phyloP scores from a whole-genome alignment of 2,329 filamentous ascomycete genomes.

The Ophiocordyceps robertsii region DNA sequence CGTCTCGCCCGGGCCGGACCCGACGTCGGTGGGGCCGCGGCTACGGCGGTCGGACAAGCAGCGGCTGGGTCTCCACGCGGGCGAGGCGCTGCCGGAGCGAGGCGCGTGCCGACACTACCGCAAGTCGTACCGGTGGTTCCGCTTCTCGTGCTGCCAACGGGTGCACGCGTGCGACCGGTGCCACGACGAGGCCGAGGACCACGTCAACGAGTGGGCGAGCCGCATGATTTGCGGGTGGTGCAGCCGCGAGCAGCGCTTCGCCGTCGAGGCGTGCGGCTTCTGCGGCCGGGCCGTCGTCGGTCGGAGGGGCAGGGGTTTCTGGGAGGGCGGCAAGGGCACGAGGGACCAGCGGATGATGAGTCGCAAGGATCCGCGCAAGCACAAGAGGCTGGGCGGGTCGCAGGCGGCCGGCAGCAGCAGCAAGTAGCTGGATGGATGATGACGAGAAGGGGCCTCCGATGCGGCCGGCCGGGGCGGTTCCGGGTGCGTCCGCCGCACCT shows the following conservation, averaged over 20 bases:
- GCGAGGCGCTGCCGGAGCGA: conserved; percentile 37
- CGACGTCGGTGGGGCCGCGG: conserved; percentile 1
- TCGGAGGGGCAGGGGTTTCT: conserved; percentile 56
- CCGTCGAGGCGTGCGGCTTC: conserved; percentile 60
- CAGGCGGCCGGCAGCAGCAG: background rate
- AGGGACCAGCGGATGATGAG: conserved; percentile 59
- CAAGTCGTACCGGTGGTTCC: conserved; percentile 49
- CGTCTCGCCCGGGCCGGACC: conserved; percentile 33
- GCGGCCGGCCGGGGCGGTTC: too few relatives aligned
- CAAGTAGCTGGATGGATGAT: background rate
- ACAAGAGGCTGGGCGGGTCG: conserved; percentile 40
- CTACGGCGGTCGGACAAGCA: conserved; percentile 34
- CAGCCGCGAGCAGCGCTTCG: conserved; percentile 68
- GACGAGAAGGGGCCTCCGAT: too few relatives aligned
- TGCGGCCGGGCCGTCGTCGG: conserved; percentile 60
- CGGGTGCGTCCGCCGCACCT: too few relatives aligned
- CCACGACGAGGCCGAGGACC: conserved; percentile 58
- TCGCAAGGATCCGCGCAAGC: conserved; percentile 63
- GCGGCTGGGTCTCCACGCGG: conserved; percentile 41
- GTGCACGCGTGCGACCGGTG: conserved; percentile 57
- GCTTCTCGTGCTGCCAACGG: conserved; percentile 47
- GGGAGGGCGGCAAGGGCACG: conserved; percentile 81
- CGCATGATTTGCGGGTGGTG: conserved; percentile 75
- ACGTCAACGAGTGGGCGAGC: conserved; percentile 69
- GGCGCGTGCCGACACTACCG: conserved; percentile 46